A percentile compares a stretch with the other conserved stretches of the same genome.
Conservation (phyloP, 2,329 filamentous ascomycete genomes). For the Neoscytalidium dimidiatum region DNA sequence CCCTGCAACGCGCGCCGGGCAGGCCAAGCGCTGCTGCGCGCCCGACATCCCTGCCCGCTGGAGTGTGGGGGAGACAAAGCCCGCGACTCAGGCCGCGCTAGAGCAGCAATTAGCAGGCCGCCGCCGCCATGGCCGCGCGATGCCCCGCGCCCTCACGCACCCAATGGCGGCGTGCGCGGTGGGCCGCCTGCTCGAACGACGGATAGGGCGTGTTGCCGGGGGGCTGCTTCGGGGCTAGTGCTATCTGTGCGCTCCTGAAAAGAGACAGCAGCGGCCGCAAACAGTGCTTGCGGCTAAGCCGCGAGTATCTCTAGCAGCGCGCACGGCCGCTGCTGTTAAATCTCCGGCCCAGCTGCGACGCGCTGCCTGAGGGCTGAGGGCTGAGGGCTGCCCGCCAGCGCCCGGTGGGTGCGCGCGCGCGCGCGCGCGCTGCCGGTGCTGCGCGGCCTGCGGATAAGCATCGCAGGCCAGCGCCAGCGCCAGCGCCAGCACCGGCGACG, state of each 20-base stretch:
- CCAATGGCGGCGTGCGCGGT: conserved; percentile 14
- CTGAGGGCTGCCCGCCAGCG: too few relatives aligned
- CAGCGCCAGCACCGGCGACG: too few relatives aligned
- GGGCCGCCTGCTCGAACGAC: conserved; percentile 8
- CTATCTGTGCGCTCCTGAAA: conserved; percentile 9
- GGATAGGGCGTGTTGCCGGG: conserved; percentile 12
- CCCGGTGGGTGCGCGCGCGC: not conserved
- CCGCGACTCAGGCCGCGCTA: conserved; percentile 16
- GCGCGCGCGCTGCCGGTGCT: not conserved
- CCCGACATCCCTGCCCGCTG: conserved; percentile 14
- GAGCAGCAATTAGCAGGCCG: conserved; percentile 14
- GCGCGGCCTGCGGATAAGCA: not conserved
- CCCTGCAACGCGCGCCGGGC: conserved; percentile 15
- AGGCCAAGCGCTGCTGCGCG: conserved; percentile 17
- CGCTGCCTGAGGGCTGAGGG: not conserved
- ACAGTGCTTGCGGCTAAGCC: conserved; percentile 15
- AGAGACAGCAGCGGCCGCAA: conserved; percentile 16
- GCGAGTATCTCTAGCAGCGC: not conserved
- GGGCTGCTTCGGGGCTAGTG: conserved; percentile 5
- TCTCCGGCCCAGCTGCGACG: conserved; percentile 12
- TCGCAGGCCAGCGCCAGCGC: too few relatives aligned
- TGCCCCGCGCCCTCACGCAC: not conserved
- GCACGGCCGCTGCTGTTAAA: conserved; percentile 12
- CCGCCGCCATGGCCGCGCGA: not conserved
- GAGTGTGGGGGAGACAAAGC: conserved; percentile 19